These are phyloP conservation scores for Parafenestella ontariensis DNA, from an alignment of 2,329 filamentous ascomycete genomes.

Conservation along the genomic window DNA sequence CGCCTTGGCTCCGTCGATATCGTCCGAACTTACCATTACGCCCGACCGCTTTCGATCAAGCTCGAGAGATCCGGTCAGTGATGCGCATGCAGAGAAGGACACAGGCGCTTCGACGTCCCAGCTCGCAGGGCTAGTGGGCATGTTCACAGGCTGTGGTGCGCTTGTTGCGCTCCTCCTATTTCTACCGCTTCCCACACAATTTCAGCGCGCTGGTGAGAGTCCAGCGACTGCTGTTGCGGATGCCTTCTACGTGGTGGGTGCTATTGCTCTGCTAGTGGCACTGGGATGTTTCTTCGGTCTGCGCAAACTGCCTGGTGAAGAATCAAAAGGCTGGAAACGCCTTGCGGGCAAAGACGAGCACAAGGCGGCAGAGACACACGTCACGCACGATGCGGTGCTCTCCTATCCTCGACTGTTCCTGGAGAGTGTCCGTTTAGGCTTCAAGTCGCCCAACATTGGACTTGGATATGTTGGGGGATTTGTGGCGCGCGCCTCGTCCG, in stretches of 20 bases:
- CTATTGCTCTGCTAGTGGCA: conserved; percentile 74
- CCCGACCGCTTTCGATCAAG: conserved; percentile 59
- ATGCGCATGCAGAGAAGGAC: conserved; percentile 24
- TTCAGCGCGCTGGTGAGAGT: conserved; percentile 75
- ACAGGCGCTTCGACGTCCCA: conserved; percentile 60
- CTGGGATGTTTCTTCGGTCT: conserved; percentile 81
- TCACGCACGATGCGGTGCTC: conserved; percentile 63
- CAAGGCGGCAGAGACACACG: conserved; percentile 24
- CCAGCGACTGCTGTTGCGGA: conserved; percentile 77
- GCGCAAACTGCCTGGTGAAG: conserved; percentile 71
- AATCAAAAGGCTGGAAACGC: conserved; percentile 72
- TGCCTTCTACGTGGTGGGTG: conserved; percentile 87
- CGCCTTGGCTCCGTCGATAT: conserved; percentile 71
- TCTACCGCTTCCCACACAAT: conserved; percentile 83
- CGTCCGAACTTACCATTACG: conserved; percentile 78
- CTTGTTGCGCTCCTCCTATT: conserved; percentile 83
- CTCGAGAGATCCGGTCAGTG: conserved; percentile 23
- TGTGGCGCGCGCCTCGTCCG: conserved; percentile 90
- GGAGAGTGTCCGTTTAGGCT: conserved; percentile 64
- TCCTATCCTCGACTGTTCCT: conserved; percentile 58
- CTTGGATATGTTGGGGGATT: conserved; percentile 93
- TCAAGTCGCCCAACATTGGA: conserved; percentile 78
- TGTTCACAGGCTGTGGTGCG: conserved; percentile 92
- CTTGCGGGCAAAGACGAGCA: conserved; percentile 39
- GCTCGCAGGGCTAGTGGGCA: conserved; percentile 86